phyloP scores from a whole-genome alignment of 441 rosid species.

The Macaranga tanarius region DNA sequence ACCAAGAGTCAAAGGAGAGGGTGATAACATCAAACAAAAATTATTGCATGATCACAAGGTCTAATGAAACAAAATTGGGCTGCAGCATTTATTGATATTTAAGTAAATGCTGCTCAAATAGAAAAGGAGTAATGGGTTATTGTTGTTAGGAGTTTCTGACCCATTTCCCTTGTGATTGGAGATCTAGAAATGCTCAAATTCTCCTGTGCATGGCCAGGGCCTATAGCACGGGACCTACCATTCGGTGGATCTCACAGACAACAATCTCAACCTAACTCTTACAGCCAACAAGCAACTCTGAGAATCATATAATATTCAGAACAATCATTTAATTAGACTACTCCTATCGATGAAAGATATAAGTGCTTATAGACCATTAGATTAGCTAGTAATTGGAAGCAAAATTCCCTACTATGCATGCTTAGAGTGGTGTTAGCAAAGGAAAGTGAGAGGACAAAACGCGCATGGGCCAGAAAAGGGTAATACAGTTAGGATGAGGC shows the following conservation, averaged over 20 bases:
- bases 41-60: neutral
- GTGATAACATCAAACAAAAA: neutral
- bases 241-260: slow-evolving; percentile 8
- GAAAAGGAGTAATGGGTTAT: neutral
- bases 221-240: slow-evolving; percentile 7
- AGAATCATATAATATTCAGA: neutral
- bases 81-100: neutral
- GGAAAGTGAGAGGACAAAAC: slow-evolving; percentile 11
- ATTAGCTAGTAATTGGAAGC: neutral
- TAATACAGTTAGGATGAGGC: slow-evolving; percentile 6
- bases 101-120: neutral
- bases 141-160: neutral
- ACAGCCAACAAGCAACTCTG: neutral
- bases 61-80: neutral
- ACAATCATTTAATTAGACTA: neutral
- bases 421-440: neutral
- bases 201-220: neutral
- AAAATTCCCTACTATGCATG: neutral
- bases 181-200: slow-evolving; percentile 1
- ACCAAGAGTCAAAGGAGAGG: neutral
- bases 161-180: neutral
- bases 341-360: neutral
- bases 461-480: slow-evolving; percentile 16
- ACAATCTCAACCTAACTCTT: slow-evolving; percentile 1
- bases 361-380: neutral